Evolutionary conservation across 176 grass and related monocot species (phyloP), one percentile per base, ranked within the genome.

Genomic region (Chrysopogon serrulatus): DNA sequence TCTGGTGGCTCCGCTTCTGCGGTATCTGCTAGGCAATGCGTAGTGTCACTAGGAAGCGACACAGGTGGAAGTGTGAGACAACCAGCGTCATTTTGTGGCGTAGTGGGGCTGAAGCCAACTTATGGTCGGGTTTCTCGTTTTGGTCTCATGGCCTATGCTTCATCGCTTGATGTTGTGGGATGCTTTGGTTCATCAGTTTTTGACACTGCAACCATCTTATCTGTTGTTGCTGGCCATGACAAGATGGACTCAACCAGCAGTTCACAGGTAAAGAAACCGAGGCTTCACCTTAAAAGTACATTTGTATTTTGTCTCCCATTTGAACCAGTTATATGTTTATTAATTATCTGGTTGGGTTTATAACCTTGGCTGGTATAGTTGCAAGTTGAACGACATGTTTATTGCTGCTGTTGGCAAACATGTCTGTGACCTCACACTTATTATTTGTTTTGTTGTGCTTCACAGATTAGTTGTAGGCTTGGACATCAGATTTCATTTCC

Each of bases 61-160:
- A 98, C 96, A 31, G 96, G 96, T 80, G 96, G 96, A 70, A 98
- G 96, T 84, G 96, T 98, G 84, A 90, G 96, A 60, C 96, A 98
- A 71, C 96, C 96, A 2, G 96, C 96, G 64, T 98, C 96, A 14
- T 98, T 98, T 51, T 98, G 96, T 43, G 96, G 96, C 15, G 91
- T 98, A 26, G 92, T 98, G 21, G 96, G 96, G 35, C 37, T 98
- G 59, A 98, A 98, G 79, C 96, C 96, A 13, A 98, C 96, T 18
- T 98, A 98, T 91, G 96, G 96, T 10, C 92, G 90, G 43, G 89
- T 98, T 41, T 98, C 96, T 72, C 90, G 96, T 65, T 98, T 88
- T 28, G 96, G 96, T 73, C 92, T 98, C 36, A 95, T 98, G 96
- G 89, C 96, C 43, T 98, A 95, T 83, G 96, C 96, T 42, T 98